Conservation (phyloP, 495 filamentous ascomycete species). For the Penicillium waksmanii region DNA sequence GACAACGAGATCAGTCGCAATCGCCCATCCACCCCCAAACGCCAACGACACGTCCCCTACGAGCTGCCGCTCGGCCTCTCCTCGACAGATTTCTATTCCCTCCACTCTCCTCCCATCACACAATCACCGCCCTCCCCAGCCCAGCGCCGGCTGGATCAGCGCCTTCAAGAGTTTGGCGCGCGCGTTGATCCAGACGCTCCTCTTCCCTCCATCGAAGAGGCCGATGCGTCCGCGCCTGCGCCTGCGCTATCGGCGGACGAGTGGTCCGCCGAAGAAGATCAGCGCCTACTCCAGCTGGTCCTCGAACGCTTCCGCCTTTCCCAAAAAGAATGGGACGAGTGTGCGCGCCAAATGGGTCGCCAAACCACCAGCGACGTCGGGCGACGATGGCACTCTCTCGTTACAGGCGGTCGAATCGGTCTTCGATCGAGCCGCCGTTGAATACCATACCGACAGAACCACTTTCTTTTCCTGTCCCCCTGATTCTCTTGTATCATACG, state of each 20-base stretch:
- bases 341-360: constrained; percentile 65
- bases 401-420: constrained; percentile 63
- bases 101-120: constrained; percentile 50
- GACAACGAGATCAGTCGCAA: constrained; percentile 45
- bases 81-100: constrained; percentile 63
- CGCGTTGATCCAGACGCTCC: constrained; percentile 38
- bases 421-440: constrained; percentile 46
- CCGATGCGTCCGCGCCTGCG: constrained; percentile 25
- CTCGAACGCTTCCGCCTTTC: constrained; percentile 74
- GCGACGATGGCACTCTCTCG: constrained; percentile 68
- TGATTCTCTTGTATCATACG: constrained; percentile 32
- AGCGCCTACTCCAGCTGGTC: constrained; percentile 71
- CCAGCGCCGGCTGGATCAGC: constrained; percentile 18
- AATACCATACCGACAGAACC: constrained; percentile 12
- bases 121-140: constrained; percentile 42
- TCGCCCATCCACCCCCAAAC: constrained; percentile 68
- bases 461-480: constrained; percentile 9
- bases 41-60: constrained; percentile 66
- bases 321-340: constrained; percentile 78
- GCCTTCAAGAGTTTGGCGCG: constrained; percentile 17
- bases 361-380: constrained; percentile 66
- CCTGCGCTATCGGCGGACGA: constrained; percentile 28
- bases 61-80: constrained; percentile 69
- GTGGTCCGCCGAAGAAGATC: constrained; percentile 72
- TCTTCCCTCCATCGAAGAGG: constrained; percentile 46